Evolutionary conservation across 2,329 filamentous ascomycete genomes (phyloP), one percentile per base, ranked within the genome.

Genomic region (Zymoseptoria ardabiliae): DNA sequence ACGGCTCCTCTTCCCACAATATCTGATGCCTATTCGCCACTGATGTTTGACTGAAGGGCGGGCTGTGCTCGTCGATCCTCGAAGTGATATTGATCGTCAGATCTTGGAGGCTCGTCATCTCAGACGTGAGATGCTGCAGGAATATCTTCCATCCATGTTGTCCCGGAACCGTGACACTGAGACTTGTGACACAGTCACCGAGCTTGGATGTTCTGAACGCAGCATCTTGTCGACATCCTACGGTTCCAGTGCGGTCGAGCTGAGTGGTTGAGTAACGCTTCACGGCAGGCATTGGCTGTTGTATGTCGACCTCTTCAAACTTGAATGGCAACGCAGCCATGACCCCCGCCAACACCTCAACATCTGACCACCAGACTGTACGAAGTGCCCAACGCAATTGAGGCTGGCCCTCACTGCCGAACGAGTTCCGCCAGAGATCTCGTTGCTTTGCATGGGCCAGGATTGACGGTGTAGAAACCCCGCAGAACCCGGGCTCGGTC

Each of bases 401-500:
- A 11, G 55, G 55, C 50, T 57, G 55, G 20, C 30, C 55, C 20
- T 51, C 28, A 21, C 41, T 53, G 49, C 55, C 55, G 10, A 57
- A 57, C 1, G 50, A 53, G 28, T 53, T 23, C 13, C 51, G 49
- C 55, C 55, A 57, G n/a, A 52, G 30, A 28, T 57, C 55, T 13
- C 50, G 49, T 21, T 50, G 21, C 41, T 30, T 35, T 13, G 55
- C 55, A 22, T 57, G 55, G 20, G 25, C 49, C 49, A 57, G 19
- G 25, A 57, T 25, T 9, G 55, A 52, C 5, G 13, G 21, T 22
- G 50, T n/a, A 4, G 50, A 45, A 5, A 57, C 55, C 17, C 49
- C 50, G 25, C 55, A 57, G 20, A 53, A 57, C 2, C 55, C 55
- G 25, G 50, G 55, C 7, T 57, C 55, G 4, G 23, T 73, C 19